phyloP scores from a whole-genome alignment of 2,329 filamentous ascomycete species.

The Claviceps digitariae region DNA sequence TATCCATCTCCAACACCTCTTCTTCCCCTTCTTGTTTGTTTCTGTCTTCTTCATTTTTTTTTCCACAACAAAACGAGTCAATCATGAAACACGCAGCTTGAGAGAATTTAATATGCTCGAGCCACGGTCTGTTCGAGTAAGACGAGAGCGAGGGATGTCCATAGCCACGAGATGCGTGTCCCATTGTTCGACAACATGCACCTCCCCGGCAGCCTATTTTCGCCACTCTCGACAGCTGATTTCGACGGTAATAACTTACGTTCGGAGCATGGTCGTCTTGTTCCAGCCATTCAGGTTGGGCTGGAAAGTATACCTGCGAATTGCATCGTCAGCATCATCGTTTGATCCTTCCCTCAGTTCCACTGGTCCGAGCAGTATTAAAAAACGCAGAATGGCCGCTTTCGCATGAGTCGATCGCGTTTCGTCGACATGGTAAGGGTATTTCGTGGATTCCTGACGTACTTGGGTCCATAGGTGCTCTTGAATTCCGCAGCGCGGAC shows the following conservation, averaged over 20 bases:
- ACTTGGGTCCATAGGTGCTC: conserved; percentile 55
- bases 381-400: neutral
- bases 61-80: neutral
- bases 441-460: conserved; percentile 21
- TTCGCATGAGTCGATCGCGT: neutral
- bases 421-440: neutral
- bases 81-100: neutral
- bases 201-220: neutral
- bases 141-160: neutral
- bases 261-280: conserved; percentile 28
- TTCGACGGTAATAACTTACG: conserved; percentile 33
- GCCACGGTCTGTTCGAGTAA: neutral
- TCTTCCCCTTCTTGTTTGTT: too few relatives aligned
- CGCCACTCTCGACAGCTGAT: neutral
- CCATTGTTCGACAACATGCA: neutral
- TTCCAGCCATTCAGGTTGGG: conserved; percentile 37
- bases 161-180: neutral
- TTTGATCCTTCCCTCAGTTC: neutral
- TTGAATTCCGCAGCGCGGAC: conserved; percentile 37
- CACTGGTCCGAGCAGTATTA: neutral
- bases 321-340: conserved; percentile 14
- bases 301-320: conserved; percentile 43
- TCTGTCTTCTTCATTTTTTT: neutral
- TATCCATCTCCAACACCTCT: neutral
- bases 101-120: neutral